Evolutionary conservation across 768 basidiomycete genomes (phyloP).

Genomic region (Termitomyces sp.): DNA sequence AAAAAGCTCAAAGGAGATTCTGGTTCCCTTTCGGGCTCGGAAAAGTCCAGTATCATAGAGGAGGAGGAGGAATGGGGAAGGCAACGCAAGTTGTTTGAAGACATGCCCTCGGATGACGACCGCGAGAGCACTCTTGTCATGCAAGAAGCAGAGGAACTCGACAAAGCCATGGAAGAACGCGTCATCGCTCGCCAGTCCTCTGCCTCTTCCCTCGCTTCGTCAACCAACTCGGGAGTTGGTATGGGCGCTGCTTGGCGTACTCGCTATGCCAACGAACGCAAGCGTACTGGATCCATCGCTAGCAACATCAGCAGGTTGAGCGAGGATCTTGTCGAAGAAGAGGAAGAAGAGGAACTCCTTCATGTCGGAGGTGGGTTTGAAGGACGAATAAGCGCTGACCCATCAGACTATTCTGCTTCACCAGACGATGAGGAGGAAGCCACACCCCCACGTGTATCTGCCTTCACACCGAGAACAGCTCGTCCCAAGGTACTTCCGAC

Average conservation of each 20-base stretch:
- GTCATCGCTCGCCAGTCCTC: slow-evolving; percentile 73
- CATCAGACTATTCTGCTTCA: slow-evolving; percentile 38
- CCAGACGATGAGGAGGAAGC: slow-evolving; percentile 41
- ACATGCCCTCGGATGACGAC: slow-evolving; percentile 48
- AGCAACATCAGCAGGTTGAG: slow-evolving; percentile 71
- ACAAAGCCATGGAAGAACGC: slow-evolving; percentile 86
- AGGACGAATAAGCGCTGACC: slow-evolving; percentile 28
- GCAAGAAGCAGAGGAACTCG: slow-evolving; percentile 78
- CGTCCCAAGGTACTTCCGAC: slow-evolving; percentile 44
- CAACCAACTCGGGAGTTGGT: slow-evolving; percentile 51
- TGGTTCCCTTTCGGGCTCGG: slow-evolving; percentile 49
- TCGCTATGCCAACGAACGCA: slow-evolving; percentile 56
- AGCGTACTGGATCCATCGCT: slow-evolving; percentile 72
- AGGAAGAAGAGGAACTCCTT: slow-evolving; percentile 72
- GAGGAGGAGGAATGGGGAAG: slow-evolving; percentile 85
- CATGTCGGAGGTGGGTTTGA: slow-evolving; percentile 68
- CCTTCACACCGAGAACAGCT: slow-evolving; percentile 23
- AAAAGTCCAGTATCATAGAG: slow-evolving; percentile 51
- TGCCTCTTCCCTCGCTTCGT: slow-evolving; percentile 58
- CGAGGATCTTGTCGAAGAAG: slow-evolving; percentile 79
- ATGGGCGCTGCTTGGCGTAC: slow-evolving; percentile 66
- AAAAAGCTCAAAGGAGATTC: slow-evolving; percentile 56
- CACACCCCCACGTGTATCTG: slow-evolving; percentile 18
- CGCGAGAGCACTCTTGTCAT: slow-evolving; percentile 55
- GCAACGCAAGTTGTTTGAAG: slow-evolving; percentile 58